These are phyloP conservation scores for Pseudonectria foliicola DNA, from an alignment of 2,329 filamentous ascomycete genomes.

Conservation along the genomic window DNA sequence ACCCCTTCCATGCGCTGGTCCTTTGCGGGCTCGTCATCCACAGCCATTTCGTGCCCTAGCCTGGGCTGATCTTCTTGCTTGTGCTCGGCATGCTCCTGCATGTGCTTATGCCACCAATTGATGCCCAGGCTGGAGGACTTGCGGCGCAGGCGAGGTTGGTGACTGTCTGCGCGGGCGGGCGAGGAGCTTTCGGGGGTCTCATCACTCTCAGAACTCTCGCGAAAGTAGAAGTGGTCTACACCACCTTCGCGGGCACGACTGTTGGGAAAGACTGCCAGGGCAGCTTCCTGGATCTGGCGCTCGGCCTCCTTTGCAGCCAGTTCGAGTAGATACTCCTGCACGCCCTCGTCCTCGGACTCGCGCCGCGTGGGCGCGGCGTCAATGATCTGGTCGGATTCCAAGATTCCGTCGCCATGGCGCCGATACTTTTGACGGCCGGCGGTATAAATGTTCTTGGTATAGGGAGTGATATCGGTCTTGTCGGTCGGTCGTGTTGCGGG, in stretches of 20 bases:
- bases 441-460: conserved; percentile 55
- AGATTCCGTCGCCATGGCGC: conserved; percentile 25
- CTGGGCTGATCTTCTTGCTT: conserved; percentile 37
- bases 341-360: conserved; percentile 68
- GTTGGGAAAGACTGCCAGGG: conserved; percentile 68
- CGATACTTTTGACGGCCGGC: conserved; percentile 27
- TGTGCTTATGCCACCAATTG: conserved; percentile 70
- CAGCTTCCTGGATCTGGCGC: conserved; percentile 69
- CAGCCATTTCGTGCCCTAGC: conserved; percentile 17
- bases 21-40: conserved; percentile 19
- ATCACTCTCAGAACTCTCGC: conserved; percentile 55
- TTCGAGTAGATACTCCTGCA: conserved; percentile 69
- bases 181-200: conserved; percentile 34
- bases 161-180: conserved; percentile 18
- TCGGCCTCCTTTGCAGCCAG: conserved; percentile 75
- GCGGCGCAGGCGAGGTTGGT: conserved; percentile 34
- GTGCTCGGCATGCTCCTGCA: conserved; percentile 70
- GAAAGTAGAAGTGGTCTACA: conserved; percentile 63
- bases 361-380: conserved; percentile 40
- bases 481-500: conserved; percentile 58
- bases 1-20: conserved; percentile 9
- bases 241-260: conserved; percentile 62
- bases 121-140: conserved; percentile 57
- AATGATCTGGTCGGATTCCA: conserved; percentile 19
- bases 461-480: conserved; percentile 65